Evolutionary conservation across 768 basidiomycete species (phyloP).

Genomic region (Amanita pallidorosea): DNA sequence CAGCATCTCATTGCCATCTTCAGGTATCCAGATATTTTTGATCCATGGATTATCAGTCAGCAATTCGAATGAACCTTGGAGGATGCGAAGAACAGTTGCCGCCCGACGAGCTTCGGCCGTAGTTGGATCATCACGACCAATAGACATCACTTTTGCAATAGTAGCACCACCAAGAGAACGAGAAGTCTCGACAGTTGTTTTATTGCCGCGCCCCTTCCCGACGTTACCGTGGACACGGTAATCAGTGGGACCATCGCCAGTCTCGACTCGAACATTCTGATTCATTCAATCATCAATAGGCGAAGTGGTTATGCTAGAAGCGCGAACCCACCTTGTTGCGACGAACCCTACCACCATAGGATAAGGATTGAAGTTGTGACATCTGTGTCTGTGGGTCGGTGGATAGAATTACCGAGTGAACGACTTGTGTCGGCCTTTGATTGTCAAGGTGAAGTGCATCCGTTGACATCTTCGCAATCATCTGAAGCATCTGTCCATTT

Average conservation of each 20-base stretch:
- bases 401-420: constrained; percentile 19
- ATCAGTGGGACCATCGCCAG: constrained; percentile 17
- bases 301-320: not conserved
- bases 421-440: constrained; percentile 31
- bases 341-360: constrained; percentile 26
- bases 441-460: constrained; percentile 36
- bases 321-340: constrained; percentile 23
- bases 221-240: constrained; percentile 32
- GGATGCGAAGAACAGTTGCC: constrained; percentile 26
- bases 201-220: constrained; percentile 31
- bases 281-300: not conserved
- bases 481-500: constrained; percentile 21
- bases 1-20: constrained; percentile 15
- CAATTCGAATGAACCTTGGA: constrained; percentile 27
- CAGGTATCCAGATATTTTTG: constrained; percentile 35
- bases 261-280: constrained; percentile 20
- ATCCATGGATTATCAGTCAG: constrained; percentile 36
- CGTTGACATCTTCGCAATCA: constrained; percentile 34
- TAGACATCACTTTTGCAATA: constrained; percentile 31
- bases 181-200: constrained; percentile 15
- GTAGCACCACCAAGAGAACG: constrained; percentile 17
- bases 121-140: constrained; percentile 48
- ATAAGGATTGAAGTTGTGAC: constrained; percentile 20
- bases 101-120: constrained; percentile 41
- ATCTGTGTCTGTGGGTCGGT: constrained; percentile 9